These are phyloP conservation scores for Fraxinus anomala DNA, from an alignment of 257 asterid genomes.

Conservation along the genomic window DNA sequence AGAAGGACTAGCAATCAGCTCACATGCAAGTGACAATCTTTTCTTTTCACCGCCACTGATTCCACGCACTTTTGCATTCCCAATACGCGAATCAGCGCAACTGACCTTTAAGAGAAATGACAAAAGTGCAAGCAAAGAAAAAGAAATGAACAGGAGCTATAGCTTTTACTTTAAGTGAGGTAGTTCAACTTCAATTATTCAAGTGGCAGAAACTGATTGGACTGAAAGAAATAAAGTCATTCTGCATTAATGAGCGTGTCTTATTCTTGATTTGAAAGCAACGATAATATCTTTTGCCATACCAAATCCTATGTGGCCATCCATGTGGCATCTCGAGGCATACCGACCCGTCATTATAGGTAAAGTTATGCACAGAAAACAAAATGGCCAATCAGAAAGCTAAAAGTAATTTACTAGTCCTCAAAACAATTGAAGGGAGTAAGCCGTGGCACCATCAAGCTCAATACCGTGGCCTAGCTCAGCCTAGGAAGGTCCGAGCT, in stretches of 20 bases:
- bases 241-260: not conserved
- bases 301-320: not conserved
- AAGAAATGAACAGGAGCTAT: slow-evolving; percentile 8
- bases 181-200: not conserved
- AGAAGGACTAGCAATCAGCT: slow-evolving; percentile 98
- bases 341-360: not conserved
- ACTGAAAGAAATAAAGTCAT: not conserved
- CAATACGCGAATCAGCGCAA: slow-evolving; percentile 95
- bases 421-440: not conserved
- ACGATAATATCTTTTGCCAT: not conserved
- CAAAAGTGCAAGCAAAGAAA: slow-evolving; percentile 25
- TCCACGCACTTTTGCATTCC: slow-evolving; percentile 97
- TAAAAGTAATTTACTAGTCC: not conserved
- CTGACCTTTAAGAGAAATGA: slow-evolving; percentile 58
- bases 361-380: not conserved
- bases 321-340: not conserved
- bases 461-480: not conserved
- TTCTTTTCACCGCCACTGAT: slow-evolving; percentile 99
- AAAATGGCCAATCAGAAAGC: not conserved
- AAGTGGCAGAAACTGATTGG: not conserved
- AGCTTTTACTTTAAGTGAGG: slow-evolving; percentile 20
- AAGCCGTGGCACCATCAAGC: not conserved
- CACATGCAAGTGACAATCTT: slow-evolving; percentile 90
- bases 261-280: not conserved
- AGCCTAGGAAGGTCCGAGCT: not conserved